phyloP scores from a whole-genome alignment of 78 protist genomes.

The slime mould (Dictyostelium discoideum) region DNA sequence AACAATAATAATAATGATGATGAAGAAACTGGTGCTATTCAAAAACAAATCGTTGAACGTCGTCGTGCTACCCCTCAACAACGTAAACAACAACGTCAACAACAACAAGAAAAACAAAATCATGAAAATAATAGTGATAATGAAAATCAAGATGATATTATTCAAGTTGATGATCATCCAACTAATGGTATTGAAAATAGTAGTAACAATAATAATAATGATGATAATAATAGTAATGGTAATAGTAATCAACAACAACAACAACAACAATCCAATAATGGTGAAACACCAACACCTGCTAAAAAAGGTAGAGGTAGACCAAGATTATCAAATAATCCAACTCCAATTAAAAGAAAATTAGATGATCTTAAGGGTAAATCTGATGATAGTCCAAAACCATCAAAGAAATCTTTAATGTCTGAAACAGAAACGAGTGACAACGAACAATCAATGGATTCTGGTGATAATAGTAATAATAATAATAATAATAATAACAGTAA shows the following conservation, averaged over 20 bases:
- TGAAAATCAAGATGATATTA: background rate
- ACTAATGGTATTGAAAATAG: background rate
- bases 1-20: background rate
- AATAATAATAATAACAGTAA: background rate
- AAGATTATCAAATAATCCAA: background rate
- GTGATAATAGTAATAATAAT: background rate
- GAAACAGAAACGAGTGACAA: background rate
- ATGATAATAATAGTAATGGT: background rate
- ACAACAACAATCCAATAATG: background rate
- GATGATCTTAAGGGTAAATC: background rate
- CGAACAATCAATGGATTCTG: background rate
- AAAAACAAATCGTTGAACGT: background rate
- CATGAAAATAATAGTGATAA: background rate
- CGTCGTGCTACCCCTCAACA: constrained; percentile 5
- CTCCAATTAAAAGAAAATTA: constrained; percentile 3
- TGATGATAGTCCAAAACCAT: background rate
- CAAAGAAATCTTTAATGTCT: constrained; percentile 11
- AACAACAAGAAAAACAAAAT: background rate
- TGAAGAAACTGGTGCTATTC: background rate
- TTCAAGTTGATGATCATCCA: background rate
- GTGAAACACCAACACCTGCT: background rate
- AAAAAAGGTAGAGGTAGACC: constrained; percentile 20
- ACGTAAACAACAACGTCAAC: background rate
- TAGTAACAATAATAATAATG: background rate
- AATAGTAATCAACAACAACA: background rate